Evolutionary conservation across 2,329 filamentous ascomycete species (phyloP).

Genomic region (Colletotrichum neosansevieriae): DNA sequence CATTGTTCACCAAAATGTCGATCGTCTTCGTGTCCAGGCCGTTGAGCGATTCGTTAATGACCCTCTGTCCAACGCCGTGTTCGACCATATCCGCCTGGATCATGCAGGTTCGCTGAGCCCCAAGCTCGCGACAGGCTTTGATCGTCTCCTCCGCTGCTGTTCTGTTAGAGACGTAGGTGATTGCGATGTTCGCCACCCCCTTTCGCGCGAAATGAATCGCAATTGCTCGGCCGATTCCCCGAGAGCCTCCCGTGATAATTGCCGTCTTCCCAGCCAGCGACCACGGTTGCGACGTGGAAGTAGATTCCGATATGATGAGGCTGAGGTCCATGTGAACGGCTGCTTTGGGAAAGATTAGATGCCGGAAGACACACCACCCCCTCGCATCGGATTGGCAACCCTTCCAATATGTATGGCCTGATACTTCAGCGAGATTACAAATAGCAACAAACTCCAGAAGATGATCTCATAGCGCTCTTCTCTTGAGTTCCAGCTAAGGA

Average conservation of each 20-base stretch:
- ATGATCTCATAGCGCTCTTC: slow-evolving; percentile 1
- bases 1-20: slow-evolving; percentile 33
- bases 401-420: not conserved
- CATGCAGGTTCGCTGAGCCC: not conserved
- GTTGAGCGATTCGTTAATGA: slow-evolving; percentile 9
- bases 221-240: slow-evolving; percentile 21
- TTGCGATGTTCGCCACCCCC: slow-evolving; percentile 21
- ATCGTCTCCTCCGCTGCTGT: slow-evolving; percentile 15
- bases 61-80: slow-evolving; percentile 2
- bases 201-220: slow-evolving; percentile 17
- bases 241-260: slow-evolving; percentile 14
- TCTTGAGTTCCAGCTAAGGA: slow-evolving; percentile 9
- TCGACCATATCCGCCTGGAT: slow-evolving; percentile 13
- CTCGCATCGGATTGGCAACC: slow-evolving; percentile 2
- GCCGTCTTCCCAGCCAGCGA: slow-evolving; percentile 25
- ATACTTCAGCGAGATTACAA: not conserved
- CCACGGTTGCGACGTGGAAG: not conserved
- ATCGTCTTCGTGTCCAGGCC: slow-evolving; percentile 5
- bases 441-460: slow-evolving; percentile 1
- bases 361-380: not conserved
- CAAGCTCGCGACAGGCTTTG: not conserved
- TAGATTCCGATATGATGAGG: slow-evolving; percentile 15
- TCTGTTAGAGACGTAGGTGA: slow-evolving; percentile 22
- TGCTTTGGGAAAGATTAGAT: not conserved
- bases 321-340: slow-evolving; percentile 7